A percentile compares a stretch with the other conserved stretches of the same genome.
Evolutionary conservation across 495 filamentous ascomycete genomes (phyloP).

Genomic region (Hypoxylon crocopeplum): DNA sequence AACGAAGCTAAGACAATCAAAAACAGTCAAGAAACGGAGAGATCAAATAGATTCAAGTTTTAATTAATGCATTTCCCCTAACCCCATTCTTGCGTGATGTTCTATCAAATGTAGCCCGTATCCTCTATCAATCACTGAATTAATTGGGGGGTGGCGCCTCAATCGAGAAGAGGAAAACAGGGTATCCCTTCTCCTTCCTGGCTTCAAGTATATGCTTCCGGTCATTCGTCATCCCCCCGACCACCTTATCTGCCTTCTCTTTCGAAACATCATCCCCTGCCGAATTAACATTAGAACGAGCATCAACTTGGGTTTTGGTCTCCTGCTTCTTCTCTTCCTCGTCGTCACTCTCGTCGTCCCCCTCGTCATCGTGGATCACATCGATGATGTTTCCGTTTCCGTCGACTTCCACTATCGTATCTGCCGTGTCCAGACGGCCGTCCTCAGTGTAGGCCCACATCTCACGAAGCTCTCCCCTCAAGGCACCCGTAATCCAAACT

Average conservation of each 20-base stretch:
- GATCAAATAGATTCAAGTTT: too few species aligned
- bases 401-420: constrained; percentile 53
- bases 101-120: too few species aligned
- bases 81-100: neutral
- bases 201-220: neutral
- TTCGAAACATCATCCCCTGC: neutral
- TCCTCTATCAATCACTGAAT: neutral
- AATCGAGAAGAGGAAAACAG: constrained; percentile 40
- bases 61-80: too few species aligned
- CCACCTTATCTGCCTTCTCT: neutral
- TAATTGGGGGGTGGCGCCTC: constrained; percentile 27
- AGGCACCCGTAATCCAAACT: constrained; percentile 79
- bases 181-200: constrained; percentile 9
- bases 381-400: constrained; percentile 40
- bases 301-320: neutral
- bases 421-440: constrained; percentile 55
- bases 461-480: constrained; percentile 69
- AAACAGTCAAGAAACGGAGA: too few species aligned
- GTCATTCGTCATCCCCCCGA: neutral
- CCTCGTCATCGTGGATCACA: constrained; percentile 13
- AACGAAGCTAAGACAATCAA: too few species aligned
- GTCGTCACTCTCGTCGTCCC: neutral
- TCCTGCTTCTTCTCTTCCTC: constrained; percentile 5
- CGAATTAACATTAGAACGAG: neutral
- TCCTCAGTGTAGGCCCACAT: constrained; percentile 89